phyloP scores from a whole-genome alignment of 805 yeast genomes.

The Saccharomyces eubayanus region DNA sequence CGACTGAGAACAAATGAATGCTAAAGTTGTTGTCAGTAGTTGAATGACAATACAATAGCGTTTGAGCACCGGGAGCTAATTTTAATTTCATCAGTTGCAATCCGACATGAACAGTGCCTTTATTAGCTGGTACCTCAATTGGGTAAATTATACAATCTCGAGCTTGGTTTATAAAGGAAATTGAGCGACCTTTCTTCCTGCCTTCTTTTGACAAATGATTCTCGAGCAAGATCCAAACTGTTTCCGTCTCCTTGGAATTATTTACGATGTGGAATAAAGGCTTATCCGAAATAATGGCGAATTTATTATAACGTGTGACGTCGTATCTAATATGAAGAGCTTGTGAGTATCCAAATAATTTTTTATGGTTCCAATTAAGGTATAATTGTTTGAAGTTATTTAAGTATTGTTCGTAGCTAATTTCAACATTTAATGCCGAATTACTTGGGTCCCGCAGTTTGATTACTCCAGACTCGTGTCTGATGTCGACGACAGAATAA shows the following conservation, averaged over 20 bases:
- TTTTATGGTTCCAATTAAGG: conserved; percentile 53
- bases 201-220: conserved; percentile 33
- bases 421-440: conserved; percentile 1
- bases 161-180: conserved; percentile 16
- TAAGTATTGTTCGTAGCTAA: conserved; percentile 21
- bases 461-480: conserved; percentile 14
- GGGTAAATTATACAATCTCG: conserved; percentile 8
- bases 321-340: conserved; percentile 29
- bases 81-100: conserved; percentile 29
- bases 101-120: conserved; percentile 33
- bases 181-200: conserved; percentile 1
- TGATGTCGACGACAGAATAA: conserved; percentile 47
- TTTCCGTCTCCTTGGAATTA: conserved; percentile 17
- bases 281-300: conserved; percentile 20
- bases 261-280: conserved; percentile 42
- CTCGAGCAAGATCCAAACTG: conserved; percentile 44
- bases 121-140: conserved; percentile 10
- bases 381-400: conserved; percentile 45
- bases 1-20: conserved; percentile 13
- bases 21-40: conserved; percentile 15
- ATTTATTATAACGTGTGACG: conserved; percentile 9
- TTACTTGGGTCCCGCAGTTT: conserved; percentile 39
- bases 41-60: conserved; percentile 21
- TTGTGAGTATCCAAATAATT: conserved; percentile 17
- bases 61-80: conserved; percentile 3